phyloP scores from a whole-genome alignment of 1,139 yeast genomes.

The Yamadazyma triangularis region DNA sequence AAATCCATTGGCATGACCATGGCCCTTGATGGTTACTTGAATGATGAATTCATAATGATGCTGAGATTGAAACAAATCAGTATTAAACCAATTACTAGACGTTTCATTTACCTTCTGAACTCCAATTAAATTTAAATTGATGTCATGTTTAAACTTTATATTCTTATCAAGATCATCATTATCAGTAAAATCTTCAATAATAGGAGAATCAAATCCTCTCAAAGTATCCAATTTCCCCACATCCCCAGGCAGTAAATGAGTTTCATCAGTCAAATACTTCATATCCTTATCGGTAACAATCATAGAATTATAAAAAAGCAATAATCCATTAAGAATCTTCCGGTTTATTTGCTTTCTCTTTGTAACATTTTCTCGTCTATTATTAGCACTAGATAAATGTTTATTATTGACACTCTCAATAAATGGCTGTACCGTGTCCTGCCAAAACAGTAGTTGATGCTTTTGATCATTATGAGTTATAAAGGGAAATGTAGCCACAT shows the following conservation, averaged over 20 bases:
- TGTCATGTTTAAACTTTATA: constrained; percentile 47
- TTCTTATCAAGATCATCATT: constrained; percentile 22
- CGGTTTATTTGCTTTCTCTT: constrained; percentile 63
- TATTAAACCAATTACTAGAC: constrained; percentile 8
- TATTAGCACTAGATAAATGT: constrained; percentile 61
- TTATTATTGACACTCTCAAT: constrained; percentile 71
- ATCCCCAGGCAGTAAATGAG: constrained; percentile 47
- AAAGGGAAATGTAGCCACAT: constrained; percentile 71
- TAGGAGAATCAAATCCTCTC: constrained; percentile 14
- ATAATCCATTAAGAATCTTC: constrained; percentile 56
- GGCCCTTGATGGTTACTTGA: constrained; percentile 26
- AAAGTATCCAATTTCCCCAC: constrained; percentile 47
- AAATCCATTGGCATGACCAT: constrained; percentile 1
- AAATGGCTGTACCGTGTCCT: constrained; percentile 70
- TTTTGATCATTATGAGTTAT: constrained; percentile 44
- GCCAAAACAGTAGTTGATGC: constrained; percentile 66
- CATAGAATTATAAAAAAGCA: constrained; percentile 72
- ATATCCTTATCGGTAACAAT: constrained; percentile 58
- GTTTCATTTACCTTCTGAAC: constrained; percentile 31
- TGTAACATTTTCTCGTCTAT: constrained; percentile 68
- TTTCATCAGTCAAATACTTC: constrained; percentile 41
- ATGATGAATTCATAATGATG: constrained; percentile 45
- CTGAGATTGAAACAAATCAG: constrained; percentile 12
- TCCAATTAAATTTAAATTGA: constrained; percentile 61
- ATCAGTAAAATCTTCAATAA: constrained; percentile 26